Conservation (phyloP, 1,284 basidiomycete species). For the Ustilago crameri region DNA sequence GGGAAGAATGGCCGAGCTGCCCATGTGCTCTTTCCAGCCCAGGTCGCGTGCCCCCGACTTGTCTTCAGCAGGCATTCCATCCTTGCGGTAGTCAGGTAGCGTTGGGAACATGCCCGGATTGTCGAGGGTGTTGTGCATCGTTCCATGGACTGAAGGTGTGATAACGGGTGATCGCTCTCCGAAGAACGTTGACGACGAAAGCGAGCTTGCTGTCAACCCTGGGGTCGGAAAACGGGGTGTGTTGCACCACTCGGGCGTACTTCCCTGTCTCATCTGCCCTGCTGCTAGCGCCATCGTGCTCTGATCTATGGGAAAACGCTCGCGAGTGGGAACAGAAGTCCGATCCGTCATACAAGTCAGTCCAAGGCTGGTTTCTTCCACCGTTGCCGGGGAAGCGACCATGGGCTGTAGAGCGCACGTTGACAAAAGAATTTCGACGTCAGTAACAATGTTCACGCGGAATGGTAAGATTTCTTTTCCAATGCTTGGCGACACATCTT, state of each 20-base stretch:
- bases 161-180: constrained; percentile 29
- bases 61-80: background rate
- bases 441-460: background rate
- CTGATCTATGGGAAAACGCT: constrained; percentile 5
- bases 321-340: constrained; percentile 3
- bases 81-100: constrained; percentile 8
- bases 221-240: constrained; percentile 32
- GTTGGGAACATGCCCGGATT: constrained; percentile 12
- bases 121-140: constrained; percentile 17
- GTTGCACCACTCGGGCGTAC: constrained; percentile 16
- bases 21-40: background rate
- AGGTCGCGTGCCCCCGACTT: no score
- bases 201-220: constrained; percentile 27
- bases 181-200: constrained; percentile 27
- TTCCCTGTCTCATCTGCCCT: constrained; percentile 13
- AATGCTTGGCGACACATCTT: constrained; percentile 1
- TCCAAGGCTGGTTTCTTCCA: constrained; percentile 7
- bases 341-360: constrained; percentile 13
- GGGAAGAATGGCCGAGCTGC: background rate
- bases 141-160: constrained; percentile 1
- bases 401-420: constrained; percentile 14
- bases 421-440: background rate
- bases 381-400: constrained; percentile 6
- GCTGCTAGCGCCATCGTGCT: background rate
- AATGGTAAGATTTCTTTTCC: background rate